Evolutionary conservation across 495 filamentous ascomycete genomes (phyloP), one percentile per base, ranked within the genome.

Genomic region (Annulohypoxylon maeteangense): DNA sequence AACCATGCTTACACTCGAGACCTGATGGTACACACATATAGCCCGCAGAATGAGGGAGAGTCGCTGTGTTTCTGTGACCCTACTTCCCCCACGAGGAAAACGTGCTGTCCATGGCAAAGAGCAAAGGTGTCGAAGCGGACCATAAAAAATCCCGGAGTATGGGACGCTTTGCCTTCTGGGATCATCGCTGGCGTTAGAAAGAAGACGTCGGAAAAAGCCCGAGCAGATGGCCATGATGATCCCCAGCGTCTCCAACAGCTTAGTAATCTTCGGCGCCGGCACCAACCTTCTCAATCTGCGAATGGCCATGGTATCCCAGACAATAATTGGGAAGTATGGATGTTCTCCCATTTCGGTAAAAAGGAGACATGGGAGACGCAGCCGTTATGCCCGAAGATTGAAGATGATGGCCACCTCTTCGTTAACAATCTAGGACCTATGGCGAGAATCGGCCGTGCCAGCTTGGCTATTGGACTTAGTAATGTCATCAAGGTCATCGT

Each of bases 321-420:
- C 45, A 81, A 78, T 16, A 81, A 78, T 16, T 93, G 90, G 90
- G 89, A 92, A 74, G 86, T 86, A 1, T 93, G 90, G 88, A 86
- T 84, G 8, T 81, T 91, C 54, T 84, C 86, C 20, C 79, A 80
- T 62, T 79, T 78, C 11, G 80, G 79, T 25, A 74, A 73, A 12
- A 70, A 78, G 20, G 74, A 76, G 18, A 74, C 67, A 1, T 79
- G 79, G 68, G 83, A 85, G 60, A 79, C 78, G 0, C 55, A 60
- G 10, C 79, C 78, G 10, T 75, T 85, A 14, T 76, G 79, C 20
- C n/a, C 69, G 7, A 74, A 70, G 11, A 53, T 70, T 16, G 75
- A 78, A 11, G 74, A 78, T n/a, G 70, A 78, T 3, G 71, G 74
- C 2, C 79, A 87, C 44, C 80, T 93, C 4, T 82, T 91, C 40